Percentiles rank a stretch among this genome's conserved stretches.
Conservation (phyloP, 2,329 filamentous ascomycete genomes). For the Taxawa tesnikishii region DNA sequence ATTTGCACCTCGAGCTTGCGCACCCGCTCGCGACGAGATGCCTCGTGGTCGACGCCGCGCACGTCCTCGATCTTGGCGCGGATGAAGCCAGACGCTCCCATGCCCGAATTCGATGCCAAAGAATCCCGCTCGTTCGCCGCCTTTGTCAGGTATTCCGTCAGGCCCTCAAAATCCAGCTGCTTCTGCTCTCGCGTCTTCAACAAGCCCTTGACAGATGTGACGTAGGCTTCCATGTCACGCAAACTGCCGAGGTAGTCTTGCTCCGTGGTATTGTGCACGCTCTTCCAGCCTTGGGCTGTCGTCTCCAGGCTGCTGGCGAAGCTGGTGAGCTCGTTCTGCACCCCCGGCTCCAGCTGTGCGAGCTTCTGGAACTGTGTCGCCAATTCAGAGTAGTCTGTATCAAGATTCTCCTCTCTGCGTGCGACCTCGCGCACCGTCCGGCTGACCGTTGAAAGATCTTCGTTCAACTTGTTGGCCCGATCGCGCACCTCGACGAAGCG, state of each 20-base stretch:
- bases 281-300: constrained; percentile 63
- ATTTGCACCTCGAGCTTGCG: constrained; percentile 88
- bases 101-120: constrained; percentile 49
- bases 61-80: constrained; percentile 94
- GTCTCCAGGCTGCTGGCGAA: constrained; percentile 83
- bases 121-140: constrained; percentile 76
- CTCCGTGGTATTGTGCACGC: constrained; percentile 82
- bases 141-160: constrained; percentile 92
- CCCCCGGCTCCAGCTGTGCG: constrained; percentile 74
- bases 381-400: constrained; percentile 77
- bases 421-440: constrained; percentile 91
- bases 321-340: constrained; percentile 68
- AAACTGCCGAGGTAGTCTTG: constrained; percentile 89
- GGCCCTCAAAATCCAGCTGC: constrained; percentile 90
- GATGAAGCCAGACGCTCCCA: constrained; percentile 72
- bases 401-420: constrained; percentile 74
- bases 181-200: constrained; percentile 94
- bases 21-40: constrained; percentile 71
- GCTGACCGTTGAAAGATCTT: constrained; percentile 84
- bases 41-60: constrained; percentile 90
- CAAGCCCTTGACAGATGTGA: constrained; percentile 70
- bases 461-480: constrained; percentile 83
- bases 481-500: constrained; percentile 92
- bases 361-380: constrained; percentile 93
- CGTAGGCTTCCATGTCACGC: constrained; percentile 92